Conservation (phyloP, 768 basidiomycete species). For the Mycena vulgaris region DNA sequence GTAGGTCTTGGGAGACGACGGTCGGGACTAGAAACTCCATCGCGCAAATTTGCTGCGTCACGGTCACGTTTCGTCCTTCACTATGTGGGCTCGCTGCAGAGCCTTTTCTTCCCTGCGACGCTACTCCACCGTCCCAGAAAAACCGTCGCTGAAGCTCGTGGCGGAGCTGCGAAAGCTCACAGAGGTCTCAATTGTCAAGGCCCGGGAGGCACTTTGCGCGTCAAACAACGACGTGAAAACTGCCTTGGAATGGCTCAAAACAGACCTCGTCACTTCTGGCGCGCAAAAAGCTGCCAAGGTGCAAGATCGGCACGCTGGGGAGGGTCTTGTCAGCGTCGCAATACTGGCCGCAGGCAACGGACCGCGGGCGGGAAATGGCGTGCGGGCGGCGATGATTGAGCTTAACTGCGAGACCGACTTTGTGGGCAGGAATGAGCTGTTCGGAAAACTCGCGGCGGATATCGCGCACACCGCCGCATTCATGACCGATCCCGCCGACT, state of each 20-base stretch:
- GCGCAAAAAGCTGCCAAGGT: conserved; percentile 89
- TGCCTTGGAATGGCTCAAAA: conserved; percentile 87
- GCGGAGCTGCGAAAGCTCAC: conserved; percentile 88
- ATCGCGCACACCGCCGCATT: conserved; percentile 90
- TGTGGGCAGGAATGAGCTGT: conserved; percentile 89
- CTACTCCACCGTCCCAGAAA: conserved; percentile 67
- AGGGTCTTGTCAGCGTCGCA: conserved; percentile 87
- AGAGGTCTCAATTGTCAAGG: conserved; percentile 89
- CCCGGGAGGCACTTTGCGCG: conserved; percentile 86
- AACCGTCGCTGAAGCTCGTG: conserved; percentile 82
- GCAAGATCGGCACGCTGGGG: conserved; percentile 76
- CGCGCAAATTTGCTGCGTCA: conserved; percentile 25
- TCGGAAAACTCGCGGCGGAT: conserved; percentile 80
- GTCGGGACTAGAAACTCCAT: conserved; percentile 73
- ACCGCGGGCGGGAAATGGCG: conserved; percentile 53
- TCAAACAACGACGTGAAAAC: conserved; percentile 80
- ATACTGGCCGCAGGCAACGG: conserved; percentile 77
- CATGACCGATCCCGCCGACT: conserved; percentile 63
- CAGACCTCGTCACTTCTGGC: conserved; percentile 80
- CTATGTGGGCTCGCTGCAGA: conserved; percentile 16
- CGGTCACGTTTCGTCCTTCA: conserved; percentile 27
- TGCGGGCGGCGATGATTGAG: conserved; percentile 91
- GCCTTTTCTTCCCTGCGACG: conserved; percentile 48
- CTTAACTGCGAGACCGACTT: conserved; percentile 98
- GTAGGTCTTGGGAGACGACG: conserved; percentile 79